phyloP scores from a whole-genome alignment of 1,284 basidiomycete species.

The Ceratobasidium sp. region DNA sequence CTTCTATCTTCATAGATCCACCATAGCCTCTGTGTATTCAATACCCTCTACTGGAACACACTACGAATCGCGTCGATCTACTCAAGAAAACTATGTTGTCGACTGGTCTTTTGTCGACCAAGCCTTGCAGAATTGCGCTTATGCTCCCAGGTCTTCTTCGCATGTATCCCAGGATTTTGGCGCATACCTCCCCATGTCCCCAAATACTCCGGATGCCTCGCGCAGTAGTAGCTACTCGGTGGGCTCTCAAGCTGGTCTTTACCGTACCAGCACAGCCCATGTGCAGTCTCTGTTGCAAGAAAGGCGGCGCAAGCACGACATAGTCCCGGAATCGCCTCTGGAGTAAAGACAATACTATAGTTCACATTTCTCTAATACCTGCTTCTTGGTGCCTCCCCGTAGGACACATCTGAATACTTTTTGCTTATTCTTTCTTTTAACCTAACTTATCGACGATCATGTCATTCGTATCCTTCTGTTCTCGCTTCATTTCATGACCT shows the following conservation, averaged over 20 bases:
- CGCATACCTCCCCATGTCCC: background rate
- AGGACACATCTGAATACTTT: background rate
- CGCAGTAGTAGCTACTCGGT: background rate
- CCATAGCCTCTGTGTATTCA: conserved; percentile 41
- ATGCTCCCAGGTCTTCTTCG: background rate
- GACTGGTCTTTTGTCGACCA: conserved; percentile 36
- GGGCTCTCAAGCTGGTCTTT: background rate
- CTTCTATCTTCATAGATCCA: conserved; percentile 21
- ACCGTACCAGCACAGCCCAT: conserved; percentile 21
- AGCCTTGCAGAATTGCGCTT: conserved; percentile 8
- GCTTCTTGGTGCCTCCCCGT: background rate
- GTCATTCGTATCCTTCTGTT: background rate
- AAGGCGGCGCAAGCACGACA: conserved; percentile 2
- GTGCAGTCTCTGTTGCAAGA: conserved; percentile 26
- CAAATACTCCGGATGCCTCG: background rate
- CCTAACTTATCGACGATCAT: conserved; percentile 31
- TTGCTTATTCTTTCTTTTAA: background rate
- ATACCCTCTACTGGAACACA: conserved; percentile 25
- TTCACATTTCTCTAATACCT: background rate
- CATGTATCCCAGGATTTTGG: background rate
- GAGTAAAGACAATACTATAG: background rate
- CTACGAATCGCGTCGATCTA: conserved; percentile 15
- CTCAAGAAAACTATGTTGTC: conserved; percentile 31
- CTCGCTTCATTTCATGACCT: background rate
- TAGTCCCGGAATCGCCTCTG: background rate